These are phyloP conservation scores for Oenanthe sinensis DNA, from an alignment of 129 eudicot species.

Conservation along the genomic window DNA sequence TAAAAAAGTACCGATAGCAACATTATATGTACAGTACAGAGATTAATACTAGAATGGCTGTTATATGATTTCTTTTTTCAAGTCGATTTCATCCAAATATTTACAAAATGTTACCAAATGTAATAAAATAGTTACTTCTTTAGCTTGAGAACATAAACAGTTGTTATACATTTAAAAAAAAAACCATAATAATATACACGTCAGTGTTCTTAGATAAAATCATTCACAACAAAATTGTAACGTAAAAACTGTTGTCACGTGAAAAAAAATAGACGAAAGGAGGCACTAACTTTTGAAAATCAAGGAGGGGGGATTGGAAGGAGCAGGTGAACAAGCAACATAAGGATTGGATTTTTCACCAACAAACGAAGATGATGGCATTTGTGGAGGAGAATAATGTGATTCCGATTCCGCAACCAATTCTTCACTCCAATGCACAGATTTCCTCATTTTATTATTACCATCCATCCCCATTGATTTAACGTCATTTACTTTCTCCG, in stretches of 20 bases:
- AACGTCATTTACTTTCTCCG: not conserved
- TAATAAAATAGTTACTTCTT: no score
- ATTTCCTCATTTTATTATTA: slow-evolving; percentile 7
- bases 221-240: not conserved
- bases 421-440: slow-evolving; percentile 17
- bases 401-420: slow-evolving; percentile 10
- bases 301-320: not conserved
- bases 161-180: no score
- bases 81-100: not conserved
- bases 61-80: not conserved
- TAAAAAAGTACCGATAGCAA: no score
- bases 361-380: not conserved
- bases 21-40: no score
- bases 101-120: no score
- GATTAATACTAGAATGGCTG: not conserved
- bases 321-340: slow-evolving; percentile 4
- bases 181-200: no score
- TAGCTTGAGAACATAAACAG: no score
- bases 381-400: not conserved
- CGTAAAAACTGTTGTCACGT: not conserved
- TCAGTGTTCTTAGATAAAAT: no score
- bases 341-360: slow-evolving; percentile 10
- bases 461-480: not conserved
- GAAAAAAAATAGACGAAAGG: no score
- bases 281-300: slow-evolving; percentile 5